Evolutionary conservation across 495 filamentous ascomycete genomes (phyloP).

Genomic region (Aspergillus homomorphus): DNA sequence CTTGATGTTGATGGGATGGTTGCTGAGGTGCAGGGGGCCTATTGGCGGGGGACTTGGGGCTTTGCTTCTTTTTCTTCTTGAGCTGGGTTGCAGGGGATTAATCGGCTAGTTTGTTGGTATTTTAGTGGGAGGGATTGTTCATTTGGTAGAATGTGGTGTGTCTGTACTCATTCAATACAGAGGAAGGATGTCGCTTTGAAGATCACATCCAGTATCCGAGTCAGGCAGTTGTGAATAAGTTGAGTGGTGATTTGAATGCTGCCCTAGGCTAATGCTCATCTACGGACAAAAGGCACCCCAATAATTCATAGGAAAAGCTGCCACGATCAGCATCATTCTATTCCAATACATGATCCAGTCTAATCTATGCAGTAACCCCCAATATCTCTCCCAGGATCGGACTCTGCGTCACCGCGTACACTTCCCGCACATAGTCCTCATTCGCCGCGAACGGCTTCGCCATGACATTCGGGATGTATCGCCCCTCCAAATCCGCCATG

Average conservation of each 20-base stretch:
- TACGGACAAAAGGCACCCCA: not conserved
- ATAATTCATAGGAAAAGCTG: not conserved
- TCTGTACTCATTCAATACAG: too few relatives aligned
- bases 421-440: conserved; percentile 89
- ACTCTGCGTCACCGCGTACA: conserved; percentile 66
- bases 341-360: not conserved
- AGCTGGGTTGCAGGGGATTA: not conserved
- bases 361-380: not conserved
- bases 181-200: too few relatives aligned
- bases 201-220: too few relatives aligned
- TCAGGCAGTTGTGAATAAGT: too few relatives aligned
- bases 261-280: too few relatives aligned
- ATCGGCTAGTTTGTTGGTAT: too few relatives aligned
- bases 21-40: conserved; percentile 12
- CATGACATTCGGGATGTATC: conserved; percentile 38
- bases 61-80: too few relatives aligned
- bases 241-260: too few relatives aligned
- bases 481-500: conserved; percentile 17
- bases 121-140: too few relatives aligned
- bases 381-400: conserved; percentile 19
- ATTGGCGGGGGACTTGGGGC: not conserved
- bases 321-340: not conserved
- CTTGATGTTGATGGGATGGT: conserved; percentile 35
- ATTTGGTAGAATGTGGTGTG: too few relatives aligned
- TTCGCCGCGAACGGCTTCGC: conserved; percentile 58